A percentile compares a stretch with the other conserved stretches of the same genome.
Conservation (phyloP, 1,284 basidiomycete genomes). For the Cutaneotrichosporon spelunceum region DNA sequence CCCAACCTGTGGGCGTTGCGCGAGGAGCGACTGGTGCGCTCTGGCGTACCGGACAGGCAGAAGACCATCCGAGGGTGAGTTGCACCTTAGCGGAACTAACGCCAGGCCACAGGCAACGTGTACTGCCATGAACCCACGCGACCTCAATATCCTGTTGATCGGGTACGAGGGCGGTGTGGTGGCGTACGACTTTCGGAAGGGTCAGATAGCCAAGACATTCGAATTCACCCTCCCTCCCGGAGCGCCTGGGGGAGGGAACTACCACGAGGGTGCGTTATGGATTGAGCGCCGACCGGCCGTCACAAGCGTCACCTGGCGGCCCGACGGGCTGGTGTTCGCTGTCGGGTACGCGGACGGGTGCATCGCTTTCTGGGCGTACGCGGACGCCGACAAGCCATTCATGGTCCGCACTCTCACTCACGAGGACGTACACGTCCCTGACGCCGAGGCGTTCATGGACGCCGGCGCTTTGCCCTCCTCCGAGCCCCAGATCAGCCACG, state of each 20-base stretch:
- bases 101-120: constrained; percentile 48
- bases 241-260: constrained; percentile 72
- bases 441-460: constrained; percentile 50
- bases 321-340: constrained; percentile 56
- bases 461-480: constrained; percentile 42
- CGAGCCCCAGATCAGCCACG: constrained; percentile 17
- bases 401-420: constrained; percentile 67
- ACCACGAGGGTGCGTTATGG: constrained; percentile 58
- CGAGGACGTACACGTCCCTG: constrained; percentile 54
- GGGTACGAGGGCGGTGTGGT: constrained; percentile 77
- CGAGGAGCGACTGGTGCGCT: constrained; percentile 63
- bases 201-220: constrained; percentile 62
- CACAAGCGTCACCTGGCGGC: constrained; percentile 67
- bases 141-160: constrained; percentile 74
- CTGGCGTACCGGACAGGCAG: constrained; percentile 57
- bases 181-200: constrained; percentile 67
- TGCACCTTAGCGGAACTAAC: constrained; percentile 3
- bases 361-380: constrained; percentile 79
- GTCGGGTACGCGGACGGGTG: constrained; percentile 73
- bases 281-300: constrained; percentile 68
- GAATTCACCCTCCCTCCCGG: constrained; percentile 69
- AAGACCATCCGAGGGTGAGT: constrained; percentile 53
- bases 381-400: constrained; percentile 75
- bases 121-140: constrained; percentile 69
- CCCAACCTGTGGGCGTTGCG: constrained; percentile 73